Conservation (phyloP, 139 green algal genomes). For the Zygnema circumcarinatum region DNA sequence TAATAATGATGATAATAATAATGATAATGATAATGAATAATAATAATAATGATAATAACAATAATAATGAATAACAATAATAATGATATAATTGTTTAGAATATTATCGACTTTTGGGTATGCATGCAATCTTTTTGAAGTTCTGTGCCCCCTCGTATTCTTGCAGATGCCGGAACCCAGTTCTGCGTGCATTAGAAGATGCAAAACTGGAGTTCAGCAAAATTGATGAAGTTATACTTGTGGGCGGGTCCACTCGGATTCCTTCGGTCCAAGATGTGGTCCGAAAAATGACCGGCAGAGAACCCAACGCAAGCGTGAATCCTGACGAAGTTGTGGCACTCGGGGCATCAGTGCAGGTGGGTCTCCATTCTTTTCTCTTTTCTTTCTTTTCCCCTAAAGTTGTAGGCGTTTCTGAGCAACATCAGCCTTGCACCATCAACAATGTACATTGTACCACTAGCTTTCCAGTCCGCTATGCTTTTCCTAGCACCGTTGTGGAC, state of each 20-base stretch:
- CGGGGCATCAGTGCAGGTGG: slow-evolving; percentile 87
- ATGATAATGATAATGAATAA: no score
- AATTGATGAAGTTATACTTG: slow-evolving; percentile 79
- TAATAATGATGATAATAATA: no score
- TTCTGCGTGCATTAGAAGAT: slow-evolving; percentile 89
- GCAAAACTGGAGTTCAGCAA: slow-evolving; percentile 90
- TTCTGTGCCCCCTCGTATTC: no score
- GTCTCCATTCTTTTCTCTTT: slow-evolving; percentile 51
- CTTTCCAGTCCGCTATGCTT: no score
- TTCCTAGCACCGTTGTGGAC: no score
- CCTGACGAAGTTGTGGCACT: slow-evolving; percentile 98
- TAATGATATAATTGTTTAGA: no score
- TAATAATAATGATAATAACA: no score
- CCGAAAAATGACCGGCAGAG: slow-evolving; percentile 83
- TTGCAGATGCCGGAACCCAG: slow-evolving; percentile 71
- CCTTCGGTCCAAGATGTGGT: slow-evolving; percentile 92
- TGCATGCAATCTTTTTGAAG: no score
- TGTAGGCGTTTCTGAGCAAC: background rate
- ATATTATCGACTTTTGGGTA: no score
- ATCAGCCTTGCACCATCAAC: background rate
- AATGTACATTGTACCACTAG: no score
- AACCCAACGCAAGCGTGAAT: slow-evolving; percentile 96
- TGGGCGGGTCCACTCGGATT: slow-evolving; percentile 96
- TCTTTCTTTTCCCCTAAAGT: background rate
- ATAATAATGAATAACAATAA: no score